Base-by-base conservation (phyloP, 2,329 filamentous ascomycete genomes). In the Scytalidium sp. region DNA sequence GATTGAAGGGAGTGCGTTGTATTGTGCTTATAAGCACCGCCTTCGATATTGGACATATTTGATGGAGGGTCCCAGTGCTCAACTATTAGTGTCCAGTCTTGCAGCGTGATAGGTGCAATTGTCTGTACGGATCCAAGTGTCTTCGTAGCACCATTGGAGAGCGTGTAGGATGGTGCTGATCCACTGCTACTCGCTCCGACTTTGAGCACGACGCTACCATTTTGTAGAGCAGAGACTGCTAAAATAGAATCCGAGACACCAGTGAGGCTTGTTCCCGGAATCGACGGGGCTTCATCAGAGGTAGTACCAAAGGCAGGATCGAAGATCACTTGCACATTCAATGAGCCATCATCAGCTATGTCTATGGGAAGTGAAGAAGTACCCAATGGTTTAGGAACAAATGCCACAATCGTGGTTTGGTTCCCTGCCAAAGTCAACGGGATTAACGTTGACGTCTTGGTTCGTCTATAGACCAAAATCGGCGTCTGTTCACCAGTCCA, bases 401-500 rank as follows among this genome's bases (percentile, higher is more conserved):
- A 71, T 5, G 61, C 70, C 22, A 75, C 56, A 27, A 74, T 67
- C 2, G 60, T 58, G 3, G 65, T 67, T 59, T 76, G 67, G 47
- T 73, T 71, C 1, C 61, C 66, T 19, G 65, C 66, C 3, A 76
- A 56, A 2, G 46, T 49, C 13, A 75, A 50, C 2, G 64, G 61
- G 13, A 74, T 65, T 1, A 55, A 60, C 1, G 65, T 70, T 0
- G 47, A 54, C 3, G 53, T 58, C 3, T 58, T 47, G 3, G 49
- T 58, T 8, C 60, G 51, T n/a, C 61, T 58, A 49, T 73, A 73
- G 3, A 60, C 55, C 1, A 63, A 40, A 19, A 73, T 50, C 0
- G 64, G 65, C 3, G 49, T 64, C 21, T 60, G 47, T 4, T 60
- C 56, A 7, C 73, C 74, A 1, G 70, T 72, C 69, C 71, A 77